phyloP scores from a whole-genome alignment of 75 land plant genomes.

The Selaginella tamariscina region DNA sequence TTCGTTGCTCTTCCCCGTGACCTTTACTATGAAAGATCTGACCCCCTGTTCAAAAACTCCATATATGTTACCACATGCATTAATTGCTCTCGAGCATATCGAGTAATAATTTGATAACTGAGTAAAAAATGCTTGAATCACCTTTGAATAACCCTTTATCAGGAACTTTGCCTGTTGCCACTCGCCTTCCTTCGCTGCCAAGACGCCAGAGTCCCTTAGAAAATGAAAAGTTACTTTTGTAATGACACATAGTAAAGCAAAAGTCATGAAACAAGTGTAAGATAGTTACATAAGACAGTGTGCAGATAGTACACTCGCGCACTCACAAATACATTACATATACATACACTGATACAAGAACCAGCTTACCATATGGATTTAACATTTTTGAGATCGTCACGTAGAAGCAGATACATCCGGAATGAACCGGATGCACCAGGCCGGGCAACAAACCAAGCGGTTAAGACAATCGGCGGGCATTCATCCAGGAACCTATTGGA shows the following conservation, averaged over 20 bases:
- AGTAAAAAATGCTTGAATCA: constrained; percentile 2
- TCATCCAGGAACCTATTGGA: constrained; percentile 28
- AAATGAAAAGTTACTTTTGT: not conserved
- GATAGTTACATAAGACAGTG: not conserved
- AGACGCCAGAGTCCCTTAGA: constrained; percentile 28
- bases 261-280: not conserved
- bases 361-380: constrained; percentile 20
- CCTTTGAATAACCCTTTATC: constrained; percentile 21
- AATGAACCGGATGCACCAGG: constrained; percentile 14
- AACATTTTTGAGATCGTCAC: constrained; percentile 25
- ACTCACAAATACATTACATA: not conserved
- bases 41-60: constrained; percentile 18
- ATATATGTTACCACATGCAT: no score
- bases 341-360: constrained; percentile 21
- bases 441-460: constrained; percentile 25
- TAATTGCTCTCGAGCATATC: no score
- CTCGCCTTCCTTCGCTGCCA: constrained; percentile 17
- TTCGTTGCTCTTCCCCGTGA: constrained; percentile 20
- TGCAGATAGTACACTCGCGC: no score
- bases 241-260: not conserved
- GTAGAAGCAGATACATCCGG: constrained; percentile 14
- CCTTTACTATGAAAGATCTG: constrained; percentile 25
- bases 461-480: constrained; percentile 24
- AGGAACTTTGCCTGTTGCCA: constrained; percentile 25
- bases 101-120: not conserved